Evolutionary conservation across 164 flowering plant species (phyloP).

Genomic region (Vitis vinifera): DNA sequence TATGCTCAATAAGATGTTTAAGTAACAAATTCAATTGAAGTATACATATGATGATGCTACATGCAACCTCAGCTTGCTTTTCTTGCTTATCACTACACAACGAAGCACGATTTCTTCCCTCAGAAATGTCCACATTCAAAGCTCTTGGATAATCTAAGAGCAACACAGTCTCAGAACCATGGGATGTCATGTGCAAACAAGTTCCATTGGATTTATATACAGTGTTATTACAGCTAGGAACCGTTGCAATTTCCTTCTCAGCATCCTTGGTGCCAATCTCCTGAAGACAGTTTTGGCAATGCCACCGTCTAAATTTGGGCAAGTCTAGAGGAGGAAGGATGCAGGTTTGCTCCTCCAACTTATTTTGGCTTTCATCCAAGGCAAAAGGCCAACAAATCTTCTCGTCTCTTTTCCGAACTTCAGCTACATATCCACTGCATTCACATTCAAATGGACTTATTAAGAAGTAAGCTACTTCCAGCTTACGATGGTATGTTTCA

Average conservation of each 20-base stretch:
- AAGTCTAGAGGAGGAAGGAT: slow-evolving; percentile 56
- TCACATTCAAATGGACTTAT: slow-evolving; percentile 14
- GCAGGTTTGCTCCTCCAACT: slow-evolving; percentile 22
- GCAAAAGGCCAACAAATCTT: slow-evolving; percentile 60
- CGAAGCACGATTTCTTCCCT: slow-evolving; percentile 13
- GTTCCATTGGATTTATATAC: slow-evolving; percentile 9
- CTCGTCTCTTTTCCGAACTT: slow-evolving; percentile 48
- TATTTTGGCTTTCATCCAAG: slow-evolving; percentile 15
- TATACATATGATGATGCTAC: slow-evolving; percentile 10
- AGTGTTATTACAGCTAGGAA: slow-evolving; percentile 2
- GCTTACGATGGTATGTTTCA: too few relatives aligned
- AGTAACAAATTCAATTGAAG: background rate
- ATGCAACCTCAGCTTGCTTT: slow-evolving; percentile 20
- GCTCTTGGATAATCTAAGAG: slow-evolving; percentile 20
- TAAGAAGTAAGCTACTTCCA: too few relatives aligned
- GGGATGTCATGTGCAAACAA: slow-evolving; percentile 9
- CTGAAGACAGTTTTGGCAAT: slow-evolving; percentile 44
- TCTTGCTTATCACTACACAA: slow-evolving; percentile 21
- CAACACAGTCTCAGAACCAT: slow-evolving; percentile 15
- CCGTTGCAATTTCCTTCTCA: slow-evolving; percentile 12
- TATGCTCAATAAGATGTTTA: background rate
- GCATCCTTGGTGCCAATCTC: slow-evolving; percentile 14
- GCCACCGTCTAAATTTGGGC: slow-evolving; percentile 62
- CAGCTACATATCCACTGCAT: slow-evolving; percentile 71
- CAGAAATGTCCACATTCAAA: slow-evolving; percentile 9